Conservation (phyloP, 768 basidiomycete species). For the Podaxis sp. region DNA sequence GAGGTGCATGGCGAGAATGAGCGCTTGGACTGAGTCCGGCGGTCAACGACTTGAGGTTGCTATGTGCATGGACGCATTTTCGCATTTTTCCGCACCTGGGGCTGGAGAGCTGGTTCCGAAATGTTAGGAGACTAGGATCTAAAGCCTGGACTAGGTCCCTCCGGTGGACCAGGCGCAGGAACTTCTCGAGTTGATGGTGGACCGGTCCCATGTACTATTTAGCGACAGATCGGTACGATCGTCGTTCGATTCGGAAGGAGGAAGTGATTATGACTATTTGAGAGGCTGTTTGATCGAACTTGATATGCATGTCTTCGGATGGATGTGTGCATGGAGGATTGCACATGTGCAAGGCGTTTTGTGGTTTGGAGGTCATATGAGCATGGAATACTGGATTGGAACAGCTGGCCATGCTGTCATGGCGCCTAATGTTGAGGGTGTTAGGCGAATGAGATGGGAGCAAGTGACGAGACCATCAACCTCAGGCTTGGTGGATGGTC, state of each 20-base stretch:
- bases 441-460: background rate
- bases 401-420: background rate
- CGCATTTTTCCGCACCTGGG: too few relatives aligned
- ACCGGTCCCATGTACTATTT: background rate
- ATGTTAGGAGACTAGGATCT: too few relatives aligned
- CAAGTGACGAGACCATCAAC: background rate
- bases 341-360: background rate
- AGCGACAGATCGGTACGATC: background rate
- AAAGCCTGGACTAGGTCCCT: too few relatives aligned
- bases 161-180: too few relatives aligned
- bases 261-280: background rate
- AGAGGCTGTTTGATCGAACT: background rate
- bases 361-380: background rate
- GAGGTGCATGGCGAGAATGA: too few relatives aligned
- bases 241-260: background rate
- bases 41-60: too few relatives aligned
- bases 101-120: too few relatives aligned
- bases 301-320: background rate
- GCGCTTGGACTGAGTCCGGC: too few relatives aligned
- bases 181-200: background rate
- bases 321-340: background rate
- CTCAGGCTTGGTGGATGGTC: too few relatives aligned
- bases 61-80: too few relatives aligned
- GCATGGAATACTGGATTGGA: background rate
- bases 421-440: background rate